Evolutionary conservation across 305 asterid species (phyloP).

Genomic region (Andrographis paniculata): DNA sequence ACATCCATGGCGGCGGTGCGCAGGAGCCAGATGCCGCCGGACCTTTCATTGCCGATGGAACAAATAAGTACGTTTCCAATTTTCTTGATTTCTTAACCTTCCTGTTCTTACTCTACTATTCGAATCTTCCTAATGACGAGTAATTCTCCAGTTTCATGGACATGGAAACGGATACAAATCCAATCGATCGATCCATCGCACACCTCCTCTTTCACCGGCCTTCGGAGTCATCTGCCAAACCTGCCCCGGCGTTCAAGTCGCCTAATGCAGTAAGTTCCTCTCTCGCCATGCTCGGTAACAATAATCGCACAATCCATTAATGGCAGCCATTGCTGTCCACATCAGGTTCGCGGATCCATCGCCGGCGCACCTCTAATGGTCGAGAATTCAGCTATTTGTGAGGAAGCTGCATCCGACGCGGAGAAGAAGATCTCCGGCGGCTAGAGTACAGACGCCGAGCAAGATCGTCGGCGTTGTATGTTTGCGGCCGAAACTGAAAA

Average conservation of each 20-base stretch:
- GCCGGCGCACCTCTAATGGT: slow-evolving; percentile 24
- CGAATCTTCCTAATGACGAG: slow-evolving; percentile 7
- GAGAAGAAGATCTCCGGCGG: slow-evolving; percentile 14
- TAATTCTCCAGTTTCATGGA: slow-evolving; percentile 50
- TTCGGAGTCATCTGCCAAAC: slow-evolving; percentile 31
- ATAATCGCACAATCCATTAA: slow-evolving; percentile 13
- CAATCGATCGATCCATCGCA: slow-evolving; percentile 84
- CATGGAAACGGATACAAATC: slow-evolving; percentile 77
- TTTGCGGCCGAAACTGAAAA: no score
- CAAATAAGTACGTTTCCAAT: slow-evolving; percentile 36
- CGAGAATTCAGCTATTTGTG: slow-evolving; percentile 24
- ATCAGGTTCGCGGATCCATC: slow-evolving; percentile 36
- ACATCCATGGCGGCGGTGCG: slow-evolving; percentile 22
- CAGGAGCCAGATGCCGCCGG: slow-evolving; percentile 37
- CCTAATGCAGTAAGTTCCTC: slow-evolving; percentile 30
- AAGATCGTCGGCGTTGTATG: not conserved
- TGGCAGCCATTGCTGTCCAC: slow-evolving; percentile 16
- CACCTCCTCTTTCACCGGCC: slow-evolving; percentile 82
- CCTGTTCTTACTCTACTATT: not conserved
- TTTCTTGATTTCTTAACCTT: not conserved
- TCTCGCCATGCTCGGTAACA: not conserved
- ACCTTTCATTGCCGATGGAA: slow-evolving; percentile 35
- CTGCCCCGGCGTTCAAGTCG: slow-evolving; percentile 23
- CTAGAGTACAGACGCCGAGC: slow-evolving; percentile 8
- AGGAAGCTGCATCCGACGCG: slow-evolving; percentile 22